Evolutionary conservation across 345 rosid genomes (phyloP).

Genomic region (Murraya paniculata): DNA sequence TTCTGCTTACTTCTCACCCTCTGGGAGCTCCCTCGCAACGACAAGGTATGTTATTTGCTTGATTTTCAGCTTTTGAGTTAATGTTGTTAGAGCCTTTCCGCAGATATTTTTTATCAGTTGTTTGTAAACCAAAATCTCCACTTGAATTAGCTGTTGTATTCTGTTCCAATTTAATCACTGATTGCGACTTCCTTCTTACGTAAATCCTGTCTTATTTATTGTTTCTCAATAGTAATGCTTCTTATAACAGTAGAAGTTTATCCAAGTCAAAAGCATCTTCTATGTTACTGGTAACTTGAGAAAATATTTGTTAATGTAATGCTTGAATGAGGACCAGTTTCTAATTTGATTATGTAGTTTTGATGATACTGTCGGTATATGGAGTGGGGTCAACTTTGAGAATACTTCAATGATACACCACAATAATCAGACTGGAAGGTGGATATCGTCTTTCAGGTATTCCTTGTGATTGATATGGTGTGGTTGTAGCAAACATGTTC

Average conservation of each 20-base stretch:
- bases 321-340: not conserved
- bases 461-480: not conserved
- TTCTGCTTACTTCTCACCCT: conserved; percentile 91
- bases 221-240: not conserved
- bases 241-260: not conserved
- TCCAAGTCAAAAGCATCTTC: not conserved
- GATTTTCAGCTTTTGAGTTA: not conserved
- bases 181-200: too few species aligned
- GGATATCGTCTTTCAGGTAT: conserved; percentile 74
- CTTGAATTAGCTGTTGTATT: not conserved
- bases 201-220: not conserved
- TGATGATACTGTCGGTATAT: conserved; percentile 56
- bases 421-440: conserved; percentile 57
- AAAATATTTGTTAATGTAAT: not conserved
- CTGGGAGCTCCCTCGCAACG: conserved; percentile 67
- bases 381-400: conserved; percentile 52
- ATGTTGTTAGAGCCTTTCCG: not conserved
- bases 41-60: conserved; percentile 49
- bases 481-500: not conserved
- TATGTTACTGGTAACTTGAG: not conserved
- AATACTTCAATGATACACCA: conserved; percentile 47
- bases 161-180: too few species aligned
- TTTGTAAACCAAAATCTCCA: not conserved
- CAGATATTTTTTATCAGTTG: too few species aligned
- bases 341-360: conserved; percentile 31